phyloP scores from a whole-genome alignment of 768 basidiomycete species.

The Lentinula boryana region DNA sequence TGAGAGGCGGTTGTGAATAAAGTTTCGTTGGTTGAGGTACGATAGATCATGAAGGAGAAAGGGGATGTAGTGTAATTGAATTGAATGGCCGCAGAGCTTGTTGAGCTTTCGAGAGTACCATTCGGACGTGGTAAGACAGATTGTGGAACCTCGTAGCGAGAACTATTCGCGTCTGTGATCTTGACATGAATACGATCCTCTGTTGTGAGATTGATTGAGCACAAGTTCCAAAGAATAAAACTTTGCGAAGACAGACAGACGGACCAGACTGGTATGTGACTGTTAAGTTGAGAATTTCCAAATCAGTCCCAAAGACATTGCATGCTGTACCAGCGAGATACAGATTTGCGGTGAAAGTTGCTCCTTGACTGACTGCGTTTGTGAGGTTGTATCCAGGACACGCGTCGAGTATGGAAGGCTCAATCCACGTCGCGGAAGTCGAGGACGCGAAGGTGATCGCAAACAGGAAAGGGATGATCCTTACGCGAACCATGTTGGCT shows the following conservation, averaged over 20 bases:
- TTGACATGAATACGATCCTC: constrained; percentile 59
- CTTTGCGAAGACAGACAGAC: background rate
- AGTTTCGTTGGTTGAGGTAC: constrained; percentile 41
- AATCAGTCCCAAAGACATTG: constrained; percentile 55
- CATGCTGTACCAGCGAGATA: constrained; percentile 47
- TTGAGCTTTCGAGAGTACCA: constrained; percentile 18
- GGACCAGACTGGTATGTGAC: constrained; percentile 58
- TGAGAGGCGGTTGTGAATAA: constrained; percentile 57
- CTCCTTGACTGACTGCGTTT: constrained; percentile 32
- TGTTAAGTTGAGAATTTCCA: constrained; percentile 36
- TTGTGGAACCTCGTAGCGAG: constrained; percentile 61
- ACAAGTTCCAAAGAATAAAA: background rate
- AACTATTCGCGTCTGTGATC: constrained; percentile 42
- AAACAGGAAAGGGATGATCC: background rate
- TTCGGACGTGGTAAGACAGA: constrained; percentile 53
- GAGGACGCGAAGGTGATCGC: background rate
- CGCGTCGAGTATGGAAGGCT: constrained; percentile 38
- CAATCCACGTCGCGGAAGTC: constrained; percentile 9
- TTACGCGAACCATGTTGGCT: background rate
- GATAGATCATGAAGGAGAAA: constrained; percentile 55
- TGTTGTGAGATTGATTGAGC: constrained; percentile 13
- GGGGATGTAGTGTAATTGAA: constrained; percentile 58
- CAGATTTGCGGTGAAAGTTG: constrained; percentile 44
- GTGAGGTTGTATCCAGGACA: constrained; percentile 56
- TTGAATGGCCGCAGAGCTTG: constrained; percentile 35